Evolutionary conservation across 352 stramenopile species (phyloP).

Genomic region (Phytophthora pinifolia): DNA sequence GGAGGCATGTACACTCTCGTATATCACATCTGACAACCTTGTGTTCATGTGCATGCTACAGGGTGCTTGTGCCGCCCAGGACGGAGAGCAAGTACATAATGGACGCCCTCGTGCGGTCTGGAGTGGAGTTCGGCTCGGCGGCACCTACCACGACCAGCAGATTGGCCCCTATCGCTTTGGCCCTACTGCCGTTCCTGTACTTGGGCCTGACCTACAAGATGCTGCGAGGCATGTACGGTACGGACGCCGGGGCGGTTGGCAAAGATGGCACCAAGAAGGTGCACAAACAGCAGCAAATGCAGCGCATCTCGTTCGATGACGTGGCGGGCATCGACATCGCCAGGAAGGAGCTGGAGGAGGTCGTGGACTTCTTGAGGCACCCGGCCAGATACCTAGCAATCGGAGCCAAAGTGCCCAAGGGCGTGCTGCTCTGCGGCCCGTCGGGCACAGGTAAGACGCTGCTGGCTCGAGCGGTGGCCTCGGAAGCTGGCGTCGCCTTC

Average conservation of each 20-base stretch:
- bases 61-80: slow-evolving; percentile 71
- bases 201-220: slow-evolving; percentile 85
- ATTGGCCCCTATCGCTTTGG: slow-evolving; percentile 59
- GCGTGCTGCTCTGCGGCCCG: slow-evolving; percentile 93
- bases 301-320: slow-evolving; percentile 89
- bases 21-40: slow-evolving; percentile 14
- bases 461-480: slow-evolving; percentile 90
- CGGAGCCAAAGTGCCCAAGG: slow-evolving; percentile 91
- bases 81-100: slow-evolving; percentile 73
- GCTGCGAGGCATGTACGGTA: slow-evolving; percentile 65
- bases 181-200: slow-evolving; percentile 82
- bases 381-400: slow-evolving; percentile 92
- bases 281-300: slow-evolving; percentile 29
- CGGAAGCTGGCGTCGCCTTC: slow-evolving; percentile 94
- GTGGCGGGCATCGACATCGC: slow-evolving; percentile 94
- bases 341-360: slow-evolving; percentile 92
- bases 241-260: slow-evolving; percentile 47
- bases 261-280: slow-evolving; percentile 71
- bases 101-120: slow-evolving; percentile 55
- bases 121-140: slow-evolving; percentile 72
- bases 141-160: slow-evolving; percentile 42
- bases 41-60: slow-evolving; percentile 20
- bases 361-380: slow-evolving; percentile 95
- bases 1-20: slow-evolving; percentile 1
- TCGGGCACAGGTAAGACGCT: slow-evolving; percentile 96